Evolutionary conservation across 2,329 filamentous ascomycete species (phyloP).

Genomic region (Colletotrichum graminicola): DNA sequence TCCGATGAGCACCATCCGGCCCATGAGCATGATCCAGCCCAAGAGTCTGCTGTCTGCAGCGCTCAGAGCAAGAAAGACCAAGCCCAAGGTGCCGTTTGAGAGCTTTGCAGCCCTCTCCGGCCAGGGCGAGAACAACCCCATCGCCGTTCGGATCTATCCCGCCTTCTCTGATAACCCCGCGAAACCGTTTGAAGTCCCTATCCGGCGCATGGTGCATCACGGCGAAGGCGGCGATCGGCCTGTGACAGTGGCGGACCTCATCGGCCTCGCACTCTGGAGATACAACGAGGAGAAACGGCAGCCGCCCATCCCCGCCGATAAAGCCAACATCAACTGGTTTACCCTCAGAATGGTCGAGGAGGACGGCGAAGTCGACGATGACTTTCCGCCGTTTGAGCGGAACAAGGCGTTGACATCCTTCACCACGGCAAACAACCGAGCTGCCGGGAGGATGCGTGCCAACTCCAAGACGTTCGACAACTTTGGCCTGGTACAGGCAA

Average conservation of each 20-base stretch:
- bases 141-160: conserved; percentile 82
- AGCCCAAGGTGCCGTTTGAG: conserved; percentile 79
- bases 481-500: conserved; percentile 82
- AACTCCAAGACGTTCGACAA: conserved; percentile 85
- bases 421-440: conserved; percentile 83
- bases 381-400: conserved; percentile 83
- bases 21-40: conserved; percentile 76
- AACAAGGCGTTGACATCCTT: conserved; percentile 82
- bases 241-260: conserved; percentile 83
- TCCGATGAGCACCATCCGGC: conserved; percentile 73
- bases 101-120: conserved; percentile 82
- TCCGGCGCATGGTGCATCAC: conserved; percentile 76
- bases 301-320: conserved; percentile 72
- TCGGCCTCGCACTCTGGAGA: conserved; percentile 81
- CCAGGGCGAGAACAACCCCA: conserved; percentile 81
- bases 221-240: conserved; percentile 71
- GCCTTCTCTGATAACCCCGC: conserved; percentile 75
- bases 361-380: conserved; percentile 86
- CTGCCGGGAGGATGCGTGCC: conserved; percentile 68
- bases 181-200: conserved; percentile 78
- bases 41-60: conserved; percentile 79
- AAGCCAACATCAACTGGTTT: conserved; percentile 85
- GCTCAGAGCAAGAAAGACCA: conserved; percentile 78
- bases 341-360: conserved; percentile 86
- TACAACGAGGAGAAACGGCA: conserved; percentile 83